phyloP scores from a whole-genome alignment of 257 asterid genomes.

The Jacaranda mimosifolia region DNA sequence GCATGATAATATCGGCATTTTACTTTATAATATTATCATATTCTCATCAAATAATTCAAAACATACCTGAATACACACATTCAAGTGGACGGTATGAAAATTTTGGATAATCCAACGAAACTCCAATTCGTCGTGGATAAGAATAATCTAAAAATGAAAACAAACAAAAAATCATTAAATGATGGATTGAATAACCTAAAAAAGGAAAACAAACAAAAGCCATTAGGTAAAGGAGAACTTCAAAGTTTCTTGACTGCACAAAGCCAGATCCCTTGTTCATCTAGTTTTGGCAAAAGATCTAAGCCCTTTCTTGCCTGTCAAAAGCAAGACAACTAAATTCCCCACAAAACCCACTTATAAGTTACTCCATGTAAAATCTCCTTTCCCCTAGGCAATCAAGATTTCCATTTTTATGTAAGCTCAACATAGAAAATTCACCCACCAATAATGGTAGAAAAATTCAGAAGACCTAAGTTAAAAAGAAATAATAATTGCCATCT shows the following conservation, averaged over 20 bases:
- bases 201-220: constrained; percentile 29
- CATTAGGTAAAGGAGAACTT: constrained; percentile 17
- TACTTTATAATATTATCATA: too few species aligned
- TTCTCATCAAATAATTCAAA: too few species aligned
- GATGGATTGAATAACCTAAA: not conserved
- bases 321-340: not conserved
- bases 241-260: constrained; percentile 1
- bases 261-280: constrained; percentile 9
- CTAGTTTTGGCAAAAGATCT: constrained; percentile 31
- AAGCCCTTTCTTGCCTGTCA: not conserved
- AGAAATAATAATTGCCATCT: not conserved
- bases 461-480: not conserved
- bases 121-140: not conserved
- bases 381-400: constrained; percentile 2
- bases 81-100: too few species aligned
- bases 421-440: constrained; percentile 14
- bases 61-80: too few species aligned
- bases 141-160: constrained; percentile 20
- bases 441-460: constrained; percentile 3
- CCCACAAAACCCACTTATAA: not conserved
- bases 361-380: constrained; percentile 21
- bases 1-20: too few species aligned
- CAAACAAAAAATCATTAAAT: constrained; percentile 22
- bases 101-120: too few species aligned
- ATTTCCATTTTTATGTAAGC: constrained; percentile 27